Evolutionary conservation across 2,329 filamentous ascomycete species (phyloP).

Genomic region (Microdochium nivale): DNA sequence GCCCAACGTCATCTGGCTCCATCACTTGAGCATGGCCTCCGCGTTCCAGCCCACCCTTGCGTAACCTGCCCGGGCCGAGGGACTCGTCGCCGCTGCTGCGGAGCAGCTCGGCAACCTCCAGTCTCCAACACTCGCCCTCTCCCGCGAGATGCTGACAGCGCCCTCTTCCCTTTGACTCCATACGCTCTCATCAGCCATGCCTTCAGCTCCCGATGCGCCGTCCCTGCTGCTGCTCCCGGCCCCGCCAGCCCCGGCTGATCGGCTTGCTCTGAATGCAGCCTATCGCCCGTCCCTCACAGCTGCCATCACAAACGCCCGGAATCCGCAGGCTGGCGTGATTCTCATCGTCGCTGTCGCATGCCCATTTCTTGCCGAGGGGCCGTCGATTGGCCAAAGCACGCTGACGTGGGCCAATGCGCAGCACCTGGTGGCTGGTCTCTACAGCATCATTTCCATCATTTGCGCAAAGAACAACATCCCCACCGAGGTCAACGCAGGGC

Average conservation of each 20-base stretch:
- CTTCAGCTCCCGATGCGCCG: conserved; percentile 16
- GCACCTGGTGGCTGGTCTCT: conserved; percentile 65
- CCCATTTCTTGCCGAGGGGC: conserved; percentile 45
- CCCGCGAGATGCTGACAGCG: neutral
- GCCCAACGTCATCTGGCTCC: neutral
- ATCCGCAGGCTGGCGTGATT: conserved; percentile 19
- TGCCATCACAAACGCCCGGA: conserved; percentile 35
- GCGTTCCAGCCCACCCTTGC: neutral
- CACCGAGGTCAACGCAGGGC: conserved; percentile 49
- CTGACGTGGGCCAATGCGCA: conserved; percentile 62
- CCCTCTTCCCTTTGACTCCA: conserved; percentile 1
- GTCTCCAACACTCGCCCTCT: neutral
- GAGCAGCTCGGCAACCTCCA: neutral
- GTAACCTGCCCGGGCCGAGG: neutral
- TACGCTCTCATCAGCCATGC: neutral
- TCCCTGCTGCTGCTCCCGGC: conserved; percentile 56
- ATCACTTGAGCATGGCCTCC: neutral
- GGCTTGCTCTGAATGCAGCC: conserved; percentile 43
- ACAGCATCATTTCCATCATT: conserved; percentile 67
- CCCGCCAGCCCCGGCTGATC: conserved; percentile 47
- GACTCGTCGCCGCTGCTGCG: neutral
- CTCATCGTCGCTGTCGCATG: conserved; percentile 52
- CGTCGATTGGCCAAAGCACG: conserved; percentile 38
- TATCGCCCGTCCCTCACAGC: conserved; percentile 52
- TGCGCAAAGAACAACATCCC: conserved; percentile 53